phyloP scores from a whole-genome alignment of 2,329 filamentous ascomycete genomes.

The Fusarium tricinctum region DNA sequence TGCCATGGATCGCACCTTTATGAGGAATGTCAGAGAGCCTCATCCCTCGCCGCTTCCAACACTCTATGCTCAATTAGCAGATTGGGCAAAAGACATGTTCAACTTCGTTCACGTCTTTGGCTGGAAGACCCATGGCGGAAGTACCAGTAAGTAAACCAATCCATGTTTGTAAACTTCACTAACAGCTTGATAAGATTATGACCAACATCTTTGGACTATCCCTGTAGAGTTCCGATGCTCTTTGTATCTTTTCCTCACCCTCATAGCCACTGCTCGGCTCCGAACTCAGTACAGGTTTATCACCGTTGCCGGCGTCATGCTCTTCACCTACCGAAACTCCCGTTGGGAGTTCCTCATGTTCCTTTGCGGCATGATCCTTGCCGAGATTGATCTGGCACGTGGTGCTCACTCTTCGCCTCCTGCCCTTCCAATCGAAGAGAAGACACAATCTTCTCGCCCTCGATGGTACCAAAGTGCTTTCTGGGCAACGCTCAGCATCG shows the following conservation, averaged over 20 bases:
- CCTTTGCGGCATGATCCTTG: conserved; percentile 66
- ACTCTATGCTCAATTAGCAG: conserved; percentile 57
- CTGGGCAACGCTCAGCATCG: conserved; percentile 61
- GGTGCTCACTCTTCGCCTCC: conserved; percentile 58
- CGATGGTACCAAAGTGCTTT: conserved; percentile 45
- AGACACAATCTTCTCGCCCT: conserved; percentile 14
- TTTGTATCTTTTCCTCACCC: conserved; percentile 68
- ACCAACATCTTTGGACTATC: conserved; percentile 74
- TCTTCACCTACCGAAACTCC: conserved; percentile 62
- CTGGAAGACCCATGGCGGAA: conserved; percentile 64
- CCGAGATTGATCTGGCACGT: conserved; percentile 67
- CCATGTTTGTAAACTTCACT: background rate
- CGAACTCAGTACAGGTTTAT: conserved; percentile 59
- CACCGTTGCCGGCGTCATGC: conserved; percentile 58
- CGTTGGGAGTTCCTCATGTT: conserved; percentile 71
- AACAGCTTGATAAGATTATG: conserved; percentile 56
- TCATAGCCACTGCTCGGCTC: conserved; percentile 65
- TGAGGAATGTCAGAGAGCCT: conserved; percentile 65
- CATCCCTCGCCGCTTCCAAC: conserved; percentile 59
- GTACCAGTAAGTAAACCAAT: conserved; percentile 54
- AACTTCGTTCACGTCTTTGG: conserved; percentile 65
- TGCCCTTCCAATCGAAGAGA: conserved; percentile 46
- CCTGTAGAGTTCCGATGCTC: conserved; percentile 72
- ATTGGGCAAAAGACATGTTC: conserved; percentile 65
- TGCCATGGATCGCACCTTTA: conserved; percentile 58